These are phyloP conservation scores for Aspergillus mulundensis DNA, from an alignment of 495 filamentous ascomycete species.

Conservation along the genomic window DNA sequence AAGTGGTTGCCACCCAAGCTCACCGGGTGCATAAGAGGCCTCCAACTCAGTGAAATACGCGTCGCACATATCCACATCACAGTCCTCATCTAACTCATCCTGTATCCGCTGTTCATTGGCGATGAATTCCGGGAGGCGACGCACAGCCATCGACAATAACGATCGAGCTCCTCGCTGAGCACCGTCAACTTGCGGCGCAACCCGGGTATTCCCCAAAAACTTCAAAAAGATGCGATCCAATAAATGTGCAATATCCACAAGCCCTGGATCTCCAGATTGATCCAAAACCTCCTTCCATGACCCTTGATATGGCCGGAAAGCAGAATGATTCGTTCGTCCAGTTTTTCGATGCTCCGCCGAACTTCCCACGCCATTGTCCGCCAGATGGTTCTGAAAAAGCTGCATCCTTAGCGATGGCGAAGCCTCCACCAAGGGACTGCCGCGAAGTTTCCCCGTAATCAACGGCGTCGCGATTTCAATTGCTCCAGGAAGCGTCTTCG, in stretches of 20 bases:
- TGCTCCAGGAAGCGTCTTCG: slow-evolving; percentile 39
- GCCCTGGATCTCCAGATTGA: slow-evolving; percentile 29
- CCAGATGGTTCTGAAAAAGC: slow-evolving; percentile 17
- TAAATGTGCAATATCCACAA: slow-evolving; percentile 36
- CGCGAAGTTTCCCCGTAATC: slow-evolving; percentile 37
- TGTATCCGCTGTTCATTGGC: slow-evolving; percentile 53
- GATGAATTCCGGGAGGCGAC: slow-evolving; percentile 62
- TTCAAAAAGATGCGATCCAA: slow-evolving; percentile 37
- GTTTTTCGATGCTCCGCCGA: slow-evolving; percentile 11
- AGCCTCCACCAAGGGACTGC: slow-evolving; percentile 15
- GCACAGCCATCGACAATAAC: slow-evolving; percentile 61
- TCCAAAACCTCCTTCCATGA: slow-evolving; percentile 41
- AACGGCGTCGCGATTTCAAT: slow-evolving; percentile 45
- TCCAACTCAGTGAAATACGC: slow-evolving; percentile 67
- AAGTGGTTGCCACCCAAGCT: slow-evolving; percentile 61
- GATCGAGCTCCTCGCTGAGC: slow-evolving; percentile 42
- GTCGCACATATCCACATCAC: slow-evolving; percentile 45
- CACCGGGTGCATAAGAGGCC: slow-evolving; percentile 46
- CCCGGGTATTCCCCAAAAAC: slow-evolving; percentile 35
- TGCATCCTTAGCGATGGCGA: slow-evolving; percentile 17
- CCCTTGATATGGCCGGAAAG: slow-evolving; percentile 29
- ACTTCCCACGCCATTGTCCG: not conserved
- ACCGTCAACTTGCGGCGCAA: not conserved
- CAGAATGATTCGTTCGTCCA: slow-evolving; percentile 17
- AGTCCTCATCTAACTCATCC: slow-evolving; percentile 45